Evolutionary conservation across 2,329 filamentous ascomycete species (phyloP).

Genomic region (Aspergillus terreus): DNA sequence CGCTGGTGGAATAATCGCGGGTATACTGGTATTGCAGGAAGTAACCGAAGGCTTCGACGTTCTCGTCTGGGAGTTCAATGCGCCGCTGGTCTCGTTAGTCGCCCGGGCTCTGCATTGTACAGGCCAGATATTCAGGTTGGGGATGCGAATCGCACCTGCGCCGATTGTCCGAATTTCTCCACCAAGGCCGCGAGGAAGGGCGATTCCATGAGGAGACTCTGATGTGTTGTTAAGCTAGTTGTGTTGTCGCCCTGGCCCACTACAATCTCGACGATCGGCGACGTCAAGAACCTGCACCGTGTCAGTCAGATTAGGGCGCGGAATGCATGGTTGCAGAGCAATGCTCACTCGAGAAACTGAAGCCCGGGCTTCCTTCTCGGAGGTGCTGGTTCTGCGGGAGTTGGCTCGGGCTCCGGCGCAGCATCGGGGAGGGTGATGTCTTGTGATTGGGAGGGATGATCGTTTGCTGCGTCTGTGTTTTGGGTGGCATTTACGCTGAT

Average conservation of each 20-base stretch:
- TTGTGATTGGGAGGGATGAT: conserved; percentile 16
- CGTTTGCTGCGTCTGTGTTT: conserved; percentile 7
- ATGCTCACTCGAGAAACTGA: conserved; percentile 30
- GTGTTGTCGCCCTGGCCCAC: conserved; percentile 59
- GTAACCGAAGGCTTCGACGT: conserved; percentile 70
- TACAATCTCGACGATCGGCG: conserved; percentile 65
- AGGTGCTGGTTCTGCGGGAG: conserved; percentile 8
- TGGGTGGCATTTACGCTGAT: background rate
- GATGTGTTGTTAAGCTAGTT: conserved; percentile 71
- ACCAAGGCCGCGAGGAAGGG: conserved; percentile 68
- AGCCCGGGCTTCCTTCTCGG: conserved; percentile 17
- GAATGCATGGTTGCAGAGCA: background rate
- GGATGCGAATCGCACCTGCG: conserved; percentile 50
- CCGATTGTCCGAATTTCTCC: conserved; percentile 58
- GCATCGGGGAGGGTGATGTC: conserved; percentile 20
- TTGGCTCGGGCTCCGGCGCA: conserved; percentile 12
- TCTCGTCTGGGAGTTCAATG: conserved; percentile 65
- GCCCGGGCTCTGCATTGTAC: background rate
- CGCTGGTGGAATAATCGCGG: conserved; percentile 75
- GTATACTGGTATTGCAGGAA: conserved; percentile 84
- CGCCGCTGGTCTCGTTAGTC: conserved; percentile 50
- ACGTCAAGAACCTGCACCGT: conserved; percentile 54
- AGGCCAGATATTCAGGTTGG: too few species aligned
- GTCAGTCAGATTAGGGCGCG: conserved; percentile 6
- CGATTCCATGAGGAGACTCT: conserved; percentile 69